Evolutionary conservation across 371 early-diverging fungal species (phyloP).

Genomic region (Mortierella sp.): DNA sequence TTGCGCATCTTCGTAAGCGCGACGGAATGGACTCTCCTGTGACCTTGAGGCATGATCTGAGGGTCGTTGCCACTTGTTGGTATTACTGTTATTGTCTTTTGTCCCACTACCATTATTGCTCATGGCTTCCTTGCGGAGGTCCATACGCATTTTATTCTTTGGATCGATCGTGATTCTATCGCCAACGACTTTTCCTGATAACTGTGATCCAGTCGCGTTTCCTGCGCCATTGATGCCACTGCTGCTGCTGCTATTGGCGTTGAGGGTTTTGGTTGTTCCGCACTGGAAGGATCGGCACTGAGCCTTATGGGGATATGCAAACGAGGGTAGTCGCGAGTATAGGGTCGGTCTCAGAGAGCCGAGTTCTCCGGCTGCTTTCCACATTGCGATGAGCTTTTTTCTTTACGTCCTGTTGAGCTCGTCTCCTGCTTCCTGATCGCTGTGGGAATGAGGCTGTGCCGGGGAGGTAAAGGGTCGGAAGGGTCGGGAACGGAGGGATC

Average conservation of each 20-base stretch:
- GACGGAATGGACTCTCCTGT: slow-evolving; percentile 31
- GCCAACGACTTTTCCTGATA: slow-evolving; percentile 22
- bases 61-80: slow-evolving; percentile 33
- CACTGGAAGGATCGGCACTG: slow-evolving; percentile 27
- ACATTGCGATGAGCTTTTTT: neutral
- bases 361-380: slow-evolving; percentile 16
- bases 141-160: slow-evolving; percentile 46
- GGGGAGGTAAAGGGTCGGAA: too few relatives aligned
- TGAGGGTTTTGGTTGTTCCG: slow-evolving; percentile 13
- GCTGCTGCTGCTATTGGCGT: slow-evolving; percentile 2
- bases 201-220: too few relatives aligned
- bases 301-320: neutral
- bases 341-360: neutral
- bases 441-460: neutral
- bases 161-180: slow-evolving; percentile 41
- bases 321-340: neutral
- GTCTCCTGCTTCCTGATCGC: neutral
- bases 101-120: neutral
- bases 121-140: slow-evolving; percentile 41
- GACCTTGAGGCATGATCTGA: slow-evolving; percentile 19
- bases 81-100: neutral
- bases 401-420: neutral
- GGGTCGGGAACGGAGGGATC: too few relatives aligned
- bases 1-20: slow-evolving; percentile 33
- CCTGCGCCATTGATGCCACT: slow-evolving; percentile 10